Evolutionary conservation across 352 stramenopile genomes (phyloP).

Genomic region (Globisporangium lucens): DNA sequence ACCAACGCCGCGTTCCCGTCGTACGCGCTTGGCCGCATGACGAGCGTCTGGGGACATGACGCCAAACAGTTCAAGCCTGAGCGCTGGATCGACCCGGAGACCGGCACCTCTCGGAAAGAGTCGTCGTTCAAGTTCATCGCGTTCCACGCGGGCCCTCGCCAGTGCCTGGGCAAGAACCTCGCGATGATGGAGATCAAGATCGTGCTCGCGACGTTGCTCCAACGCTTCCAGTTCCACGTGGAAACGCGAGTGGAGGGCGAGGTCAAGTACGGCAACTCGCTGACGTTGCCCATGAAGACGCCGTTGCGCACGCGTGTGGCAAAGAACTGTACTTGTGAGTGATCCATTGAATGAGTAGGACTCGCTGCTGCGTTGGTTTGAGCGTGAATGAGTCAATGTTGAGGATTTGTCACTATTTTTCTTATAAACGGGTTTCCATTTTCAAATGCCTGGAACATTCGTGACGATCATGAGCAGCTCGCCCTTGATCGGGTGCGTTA

Average conservation of each 20-base stretch:
- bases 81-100: constrained; percentile 55
- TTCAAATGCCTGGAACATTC: not conserved
- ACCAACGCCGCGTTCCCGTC: constrained; percentile 20
- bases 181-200: constrained; percentile 53
- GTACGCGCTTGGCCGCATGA: constrained; percentile 29
- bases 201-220: constrained; percentile 24
- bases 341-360: too few relatives aligned
- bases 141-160: constrained; percentile 40
- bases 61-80: constrained; percentile 48
- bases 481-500: not conserved
- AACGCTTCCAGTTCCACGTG: constrained; percentile 26
- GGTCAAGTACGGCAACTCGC: constrained; percentile 16
- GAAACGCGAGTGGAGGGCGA: not conserved
- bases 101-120: constrained; percentile 28
- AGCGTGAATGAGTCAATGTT: too few relatives aligned
- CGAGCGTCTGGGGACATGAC: constrained; percentile 30
- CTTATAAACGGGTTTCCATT: too few relatives aligned
- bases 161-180: constrained; percentile 41
- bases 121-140: constrained; percentile 39
- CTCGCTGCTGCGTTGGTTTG: too few relatives aligned
- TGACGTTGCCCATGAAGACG: constrained; percentile 11
- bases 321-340: not conserved
- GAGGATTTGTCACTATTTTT: too few relatives aligned
- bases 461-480: not conserved
- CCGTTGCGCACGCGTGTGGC: not conserved